Evolutionary conservation across 176 grass and related monocot species (phyloP).

Genomic region (Elymus sibiricus): DNA sequence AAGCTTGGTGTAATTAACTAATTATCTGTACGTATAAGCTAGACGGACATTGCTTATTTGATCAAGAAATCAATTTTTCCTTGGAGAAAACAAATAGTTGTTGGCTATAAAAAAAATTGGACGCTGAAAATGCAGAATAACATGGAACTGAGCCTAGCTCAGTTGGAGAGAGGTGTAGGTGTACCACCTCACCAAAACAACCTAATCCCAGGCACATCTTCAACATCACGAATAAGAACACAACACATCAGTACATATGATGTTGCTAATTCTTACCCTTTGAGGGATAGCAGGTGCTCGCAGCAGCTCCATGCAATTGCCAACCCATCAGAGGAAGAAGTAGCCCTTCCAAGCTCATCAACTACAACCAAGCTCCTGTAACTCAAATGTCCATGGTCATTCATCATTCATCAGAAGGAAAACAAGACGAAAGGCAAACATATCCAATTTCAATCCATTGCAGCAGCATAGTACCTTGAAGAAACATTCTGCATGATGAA

Average conservation of each 20-base stretch:
- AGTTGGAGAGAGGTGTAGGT: not conserved
- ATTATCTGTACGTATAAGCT: not conserved
- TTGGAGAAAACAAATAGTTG: not conserved
- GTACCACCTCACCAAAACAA: not conserved
- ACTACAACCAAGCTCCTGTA: constrained; percentile 87
- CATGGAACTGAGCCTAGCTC: not conserved
- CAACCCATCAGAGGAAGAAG: constrained; percentile 93
- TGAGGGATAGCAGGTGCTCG: constrained; percentile 72
- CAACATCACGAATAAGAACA: not conserved
- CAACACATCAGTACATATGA: constrained; percentile 5
- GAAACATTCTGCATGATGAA: constrained; percentile 95
- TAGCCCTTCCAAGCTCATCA: constrained; percentile 98
- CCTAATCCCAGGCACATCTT: not conserved
- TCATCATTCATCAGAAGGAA: constrained; percentile 24
- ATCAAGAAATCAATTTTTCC: not conserved
- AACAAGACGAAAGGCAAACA: constrained; percentile 18
- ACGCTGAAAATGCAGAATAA: not conserved
- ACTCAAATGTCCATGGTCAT: constrained; percentile 6
- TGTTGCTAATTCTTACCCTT: constrained; percentile 63
- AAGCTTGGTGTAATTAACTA: not conserved
- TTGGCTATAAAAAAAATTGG: not conserved
- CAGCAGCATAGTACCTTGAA: constrained; percentile 53
- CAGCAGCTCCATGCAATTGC: constrained; percentile 99
- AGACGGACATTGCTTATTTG: constrained; percentile 11
- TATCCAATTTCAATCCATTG: constrained; percentile 7